A percentile compares a stretch with the other conserved stretches of the same genome.
These are phyloP conservation scores for Gypsophila paniculata DNA, from an alignment of 179 eudicot genomes.

Conservation along the genomic window DNA sequence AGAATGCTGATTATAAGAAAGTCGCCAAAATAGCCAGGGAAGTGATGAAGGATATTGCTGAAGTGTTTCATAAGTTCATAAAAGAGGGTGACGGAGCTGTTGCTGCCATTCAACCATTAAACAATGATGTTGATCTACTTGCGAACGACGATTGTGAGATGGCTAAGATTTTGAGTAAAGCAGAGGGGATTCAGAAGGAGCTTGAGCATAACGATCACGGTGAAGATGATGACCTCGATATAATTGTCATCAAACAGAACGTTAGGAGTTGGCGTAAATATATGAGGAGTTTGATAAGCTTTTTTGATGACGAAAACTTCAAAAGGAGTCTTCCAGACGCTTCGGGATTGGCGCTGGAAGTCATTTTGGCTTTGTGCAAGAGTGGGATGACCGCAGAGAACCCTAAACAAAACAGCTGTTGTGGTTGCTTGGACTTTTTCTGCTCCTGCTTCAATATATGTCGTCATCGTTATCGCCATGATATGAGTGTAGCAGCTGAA, in stretches of 20 bases:
- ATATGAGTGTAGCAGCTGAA: constrained; percentile 7
- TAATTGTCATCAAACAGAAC: background rate
- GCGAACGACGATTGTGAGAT: background rate
- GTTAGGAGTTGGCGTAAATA: background rate
- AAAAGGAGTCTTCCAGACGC: background rate
- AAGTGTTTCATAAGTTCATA: background rate
- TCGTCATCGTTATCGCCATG: background rate
- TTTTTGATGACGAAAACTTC: background rate
- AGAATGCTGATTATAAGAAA: constrained; percentile 10
- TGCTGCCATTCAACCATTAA: background rate
- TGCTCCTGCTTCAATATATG: too few relatives aligned
- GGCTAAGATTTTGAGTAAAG: constrained; percentile 5
- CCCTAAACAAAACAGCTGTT: background rate
- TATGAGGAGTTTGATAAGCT: background rate
- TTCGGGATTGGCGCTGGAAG: background rate
- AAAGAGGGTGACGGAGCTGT: background rate
- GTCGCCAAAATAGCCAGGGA: background rate
- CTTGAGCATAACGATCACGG: background rate
- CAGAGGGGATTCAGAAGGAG: background rate
- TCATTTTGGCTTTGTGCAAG: too few relatives aligned
- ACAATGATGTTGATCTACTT: background rate
- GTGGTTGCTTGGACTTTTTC: background rate
- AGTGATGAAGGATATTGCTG: background rate
- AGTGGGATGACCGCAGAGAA: background rate
- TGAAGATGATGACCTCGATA: background rate